Evolutionary conservation across 192 early-diverging fungal species (phyloP), one percentile per base, ranked within the genome.

Genomic region (Backusella tuberculispora): DNA sequence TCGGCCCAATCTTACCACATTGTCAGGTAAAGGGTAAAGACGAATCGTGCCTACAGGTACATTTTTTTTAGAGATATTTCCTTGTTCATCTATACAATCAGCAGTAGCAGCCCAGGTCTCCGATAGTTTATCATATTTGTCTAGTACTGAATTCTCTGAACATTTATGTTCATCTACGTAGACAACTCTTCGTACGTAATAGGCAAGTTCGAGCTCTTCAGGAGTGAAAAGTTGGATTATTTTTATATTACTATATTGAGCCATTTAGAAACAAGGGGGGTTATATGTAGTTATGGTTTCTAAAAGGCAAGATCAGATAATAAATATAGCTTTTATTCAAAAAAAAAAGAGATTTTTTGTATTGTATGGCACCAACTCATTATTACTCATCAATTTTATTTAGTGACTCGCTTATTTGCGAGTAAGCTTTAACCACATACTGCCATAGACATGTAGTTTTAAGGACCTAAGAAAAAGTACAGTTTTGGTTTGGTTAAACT

Each of bases 31-130:
- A n/a, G 53, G 56, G 38, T 65, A 65, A 6, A 74, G 43, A 15
- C 78, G 67, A 14, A 79, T 44, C 2, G 78, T 79, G 15, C 78
- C 78, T 24, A 79, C 67, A 63, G 78, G 68, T 26, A 71, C 34
- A 56, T 10, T 4, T 9, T 19, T 21, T 56, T 56, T 19, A 21
- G n/a, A n/a, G n/a, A 65, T n/a, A 29, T 29, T 40, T 6, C 63
- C 63, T 8, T 40, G 6, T 29, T 38, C 14, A 15, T 65, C 37
- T 19, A 15, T 65, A 38, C 17, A 15, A n/a, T 65, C 63, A 8
- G 24, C 63, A 65, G 37, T 15, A 65, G 63, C 63, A 34, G 63
- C 63, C 63, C 63, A 65, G 17, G 7, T 29, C 17, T 65, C 50
- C 3, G 50, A 56, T 56, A 8, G 3, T 10, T 24, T 4, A 24